Evolutionary conservation across 1,284 basidiomycete species (phyloP), one percentile per base, ranked within the genome.

Genomic region (Tilletia setariae): DNA sequence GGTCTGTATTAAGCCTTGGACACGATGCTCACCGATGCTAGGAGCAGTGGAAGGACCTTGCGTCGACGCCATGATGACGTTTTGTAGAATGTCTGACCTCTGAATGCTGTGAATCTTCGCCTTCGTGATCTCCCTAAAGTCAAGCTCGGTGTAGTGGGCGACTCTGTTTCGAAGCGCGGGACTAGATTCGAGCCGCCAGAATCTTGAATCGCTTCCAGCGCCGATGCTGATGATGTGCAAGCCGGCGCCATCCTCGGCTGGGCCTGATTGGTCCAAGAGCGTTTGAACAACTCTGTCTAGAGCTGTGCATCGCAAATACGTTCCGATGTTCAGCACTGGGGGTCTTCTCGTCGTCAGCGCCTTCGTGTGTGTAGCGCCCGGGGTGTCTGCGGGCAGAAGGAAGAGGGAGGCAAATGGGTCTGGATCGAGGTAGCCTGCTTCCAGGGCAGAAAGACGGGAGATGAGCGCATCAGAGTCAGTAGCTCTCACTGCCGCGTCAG

Each of bases 281-380:
- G 86, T 82, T 23, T 89, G 84, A 0, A 96, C 89, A 6, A 97
- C 87, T 59, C 84, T 82, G 79, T 98, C 96, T 59, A 98, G 88
- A 1, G 88, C 90, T 62, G 87, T 86, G 0, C 91, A 90, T 66
- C 96, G 88, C 67, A 96, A 88, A 74, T 91, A 92, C 0, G 95
- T 98, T 8, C 95, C 95, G 59, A 97, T 87, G 81, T 98, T 98
- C 85, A 98, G 98, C 74, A 98, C 84, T 0, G 94, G 94, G 46
- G 87, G 88, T 81, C 28, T 84, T 81, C 68, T 90, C 86, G 82
- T 87, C 92, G 2, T 25, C 47, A 25, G 89, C 87, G 83, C 28
- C 53, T n/a, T n/a, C 7, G 16, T 19, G 16, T 19, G 21, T 7
- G 46, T 16, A 16, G 95, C 93, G 7, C 84, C 69, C 44, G 95